Conservation (phyloP, 805 yeast species). For the Yamadazyma kitorensis region DNA sequence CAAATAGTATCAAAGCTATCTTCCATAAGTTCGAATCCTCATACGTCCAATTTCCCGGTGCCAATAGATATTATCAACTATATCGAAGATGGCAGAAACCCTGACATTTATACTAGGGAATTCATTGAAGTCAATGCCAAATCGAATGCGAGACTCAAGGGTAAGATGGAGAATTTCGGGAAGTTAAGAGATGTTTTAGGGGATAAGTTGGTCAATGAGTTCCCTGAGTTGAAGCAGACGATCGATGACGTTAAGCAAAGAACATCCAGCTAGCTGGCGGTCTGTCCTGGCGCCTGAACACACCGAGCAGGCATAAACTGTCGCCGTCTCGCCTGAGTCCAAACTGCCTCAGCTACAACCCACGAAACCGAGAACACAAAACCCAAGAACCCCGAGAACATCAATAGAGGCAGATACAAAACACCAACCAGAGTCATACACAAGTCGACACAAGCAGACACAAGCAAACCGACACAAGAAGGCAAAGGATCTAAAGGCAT, state of each 20-base stretch:
- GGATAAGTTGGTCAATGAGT: conserved; percentile 66
- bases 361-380: no score
- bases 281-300: no score
- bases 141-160: conserved; percentile 83
- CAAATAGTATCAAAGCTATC: conserved; percentile 38
- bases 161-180: conserved; percentile 70
- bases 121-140: conserved; percentile 92
- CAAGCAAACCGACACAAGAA: no score
- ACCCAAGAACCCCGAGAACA: no score
- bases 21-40: conserved; percentile 30
- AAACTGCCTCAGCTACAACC: no score
- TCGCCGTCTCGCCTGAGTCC: no score
- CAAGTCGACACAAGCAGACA: no score
- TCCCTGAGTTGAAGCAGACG: conserved; percentile 65
- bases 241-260: conserved; percentile 57
- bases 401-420: no score
- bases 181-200: conserved; percentile 66
- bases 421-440: no score
- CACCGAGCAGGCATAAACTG: no score
- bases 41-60: conserved; percentile 42
- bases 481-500: no score
- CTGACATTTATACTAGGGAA: conserved; percentile 95
- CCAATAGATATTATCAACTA: conserved; percentile 88
- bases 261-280: no score
- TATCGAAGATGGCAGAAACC: conserved; percentile 94